Evolutionary conservation across 305 asterid genomes (phyloP).

Genomic region (Fraxinus greggii): DNA sequence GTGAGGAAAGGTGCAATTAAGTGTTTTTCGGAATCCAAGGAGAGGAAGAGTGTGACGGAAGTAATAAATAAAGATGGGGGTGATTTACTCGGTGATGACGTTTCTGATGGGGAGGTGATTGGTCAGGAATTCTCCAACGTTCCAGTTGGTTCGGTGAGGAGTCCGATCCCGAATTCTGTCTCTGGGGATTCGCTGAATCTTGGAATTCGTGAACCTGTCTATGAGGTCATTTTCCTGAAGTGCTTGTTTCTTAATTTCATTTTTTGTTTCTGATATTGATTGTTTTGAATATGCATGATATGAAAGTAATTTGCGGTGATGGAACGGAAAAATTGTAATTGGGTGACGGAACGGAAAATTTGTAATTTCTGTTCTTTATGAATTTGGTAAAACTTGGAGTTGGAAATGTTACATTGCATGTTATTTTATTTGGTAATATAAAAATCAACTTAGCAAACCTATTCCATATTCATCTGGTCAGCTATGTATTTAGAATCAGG

Average conservation of each 20-base stretch:
- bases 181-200: conserved; percentile 66
- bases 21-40: conserved; percentile 52
- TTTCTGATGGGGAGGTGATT: conserved; percentile 29
- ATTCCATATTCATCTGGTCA: not conserved
- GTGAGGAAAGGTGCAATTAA: conserved; percentile 35
- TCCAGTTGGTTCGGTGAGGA: conserved; percentile 44
- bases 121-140: conserved; percentile 44
- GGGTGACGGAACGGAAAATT: not conserved
- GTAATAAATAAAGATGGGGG: conserved; percentile 35
- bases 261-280: not conserved
- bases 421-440: not conserved
- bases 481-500: not conserved
- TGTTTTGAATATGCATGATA: not conserved
- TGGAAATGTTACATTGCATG: not conserved
- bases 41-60: conserved; percentile 34
- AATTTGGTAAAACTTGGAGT: not conserved
- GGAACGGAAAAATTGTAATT: not conserved
- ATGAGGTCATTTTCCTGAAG: conserved; percentile 53
- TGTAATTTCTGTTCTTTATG: not conserved
- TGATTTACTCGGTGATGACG: conserved; percentile 32
- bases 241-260: not conserved
- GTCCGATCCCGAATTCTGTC: conserved; percentile 7
- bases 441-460: not conserved
- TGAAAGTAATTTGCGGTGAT: not conserved
- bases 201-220: conserved; percentile 87